Evolutionary conservation across 257 asterid species (phyloP).

Genomic region (Paraleonurus japonicus): DNA sequence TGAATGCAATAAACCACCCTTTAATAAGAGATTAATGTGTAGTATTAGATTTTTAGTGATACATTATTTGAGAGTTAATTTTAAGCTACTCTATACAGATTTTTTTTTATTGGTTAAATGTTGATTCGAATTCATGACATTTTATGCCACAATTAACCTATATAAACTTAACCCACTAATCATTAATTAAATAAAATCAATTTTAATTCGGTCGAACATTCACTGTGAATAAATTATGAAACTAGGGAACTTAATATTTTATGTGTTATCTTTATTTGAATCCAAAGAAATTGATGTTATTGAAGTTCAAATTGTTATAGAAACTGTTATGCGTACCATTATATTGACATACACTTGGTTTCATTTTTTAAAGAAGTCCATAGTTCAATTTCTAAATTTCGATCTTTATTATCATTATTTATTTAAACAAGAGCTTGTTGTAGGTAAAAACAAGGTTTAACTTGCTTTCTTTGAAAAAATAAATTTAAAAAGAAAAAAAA

Average conservation of each 20-base stretch:
- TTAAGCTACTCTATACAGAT: no score
- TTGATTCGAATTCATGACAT: no score
- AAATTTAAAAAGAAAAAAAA: neutral
- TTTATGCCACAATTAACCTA: no score
- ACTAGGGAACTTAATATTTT: neutral
- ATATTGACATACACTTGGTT: neutral
- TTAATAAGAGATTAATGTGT: neutral
- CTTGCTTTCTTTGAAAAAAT: no score
- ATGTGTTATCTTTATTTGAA: neutral
- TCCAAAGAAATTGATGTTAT: neutral
- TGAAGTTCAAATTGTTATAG: neutral
- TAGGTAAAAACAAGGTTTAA: neutral
- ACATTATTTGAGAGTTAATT: no score
- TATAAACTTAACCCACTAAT: no score
- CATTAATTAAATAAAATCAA: no score
- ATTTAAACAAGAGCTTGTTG: neutral
- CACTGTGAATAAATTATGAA: neutral
- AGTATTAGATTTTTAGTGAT: neutral
- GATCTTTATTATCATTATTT: neutral
- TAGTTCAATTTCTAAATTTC: neutral
- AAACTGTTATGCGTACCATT: neutral
- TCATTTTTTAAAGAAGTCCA: no score
- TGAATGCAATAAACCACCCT: neutral
- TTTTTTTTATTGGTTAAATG: no score
- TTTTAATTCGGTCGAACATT: neutral